Evolutionary conservation across 1,284 basidiomycete species (phyloP), one percentile per base, ranked within the genome.

Genomic region (Sporisorium iseilematis-ciliati): DNA sequence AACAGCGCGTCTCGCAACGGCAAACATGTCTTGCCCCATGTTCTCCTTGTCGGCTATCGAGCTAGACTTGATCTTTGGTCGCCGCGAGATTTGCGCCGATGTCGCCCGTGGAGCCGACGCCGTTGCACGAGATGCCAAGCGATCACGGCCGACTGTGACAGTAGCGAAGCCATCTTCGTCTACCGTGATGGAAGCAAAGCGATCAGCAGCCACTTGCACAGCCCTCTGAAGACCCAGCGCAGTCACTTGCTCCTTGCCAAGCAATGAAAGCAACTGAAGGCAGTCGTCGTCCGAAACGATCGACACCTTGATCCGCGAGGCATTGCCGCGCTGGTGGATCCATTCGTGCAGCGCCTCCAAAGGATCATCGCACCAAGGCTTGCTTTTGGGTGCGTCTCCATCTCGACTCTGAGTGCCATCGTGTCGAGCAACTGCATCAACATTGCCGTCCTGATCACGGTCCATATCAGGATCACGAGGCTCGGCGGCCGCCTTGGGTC

Each of bases 231-330:
- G 61, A 14, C 67, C 67, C 2, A 58, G 12, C 5, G 26, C 20
- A 11, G 25, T 43, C 7, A 33, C 54, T 7, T 42, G 33, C 14
- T 57, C 40, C 11, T 21, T 38, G 8, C 38, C 57, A 7, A 73
- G 61, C 50, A 64, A 41, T 29, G 65, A 33, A 7, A 75, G 67
- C 51, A 75, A 29, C 18, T 57, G 57, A 6, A 75, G 25, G 29
- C 73, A 75, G 58, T 75, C 73, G 52, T 75, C 73, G 31, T 75
- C 73, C 29, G 73, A 75, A 18, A 65, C 73, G 31, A 75, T 67
- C 55, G 73, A 75, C 2, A 67, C 57, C 51, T 57, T 54, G 53
- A 67, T 56, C 31, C 38, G 29, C 14, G 46, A 55, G 7, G 46
- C 57, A 50, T 51, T 49, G 25, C 42, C 57, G 14, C 26, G 43